Conservation (phyloP, 2,329 filamentous ascomycete species). For the Calonectria leucothoes region DNA sequence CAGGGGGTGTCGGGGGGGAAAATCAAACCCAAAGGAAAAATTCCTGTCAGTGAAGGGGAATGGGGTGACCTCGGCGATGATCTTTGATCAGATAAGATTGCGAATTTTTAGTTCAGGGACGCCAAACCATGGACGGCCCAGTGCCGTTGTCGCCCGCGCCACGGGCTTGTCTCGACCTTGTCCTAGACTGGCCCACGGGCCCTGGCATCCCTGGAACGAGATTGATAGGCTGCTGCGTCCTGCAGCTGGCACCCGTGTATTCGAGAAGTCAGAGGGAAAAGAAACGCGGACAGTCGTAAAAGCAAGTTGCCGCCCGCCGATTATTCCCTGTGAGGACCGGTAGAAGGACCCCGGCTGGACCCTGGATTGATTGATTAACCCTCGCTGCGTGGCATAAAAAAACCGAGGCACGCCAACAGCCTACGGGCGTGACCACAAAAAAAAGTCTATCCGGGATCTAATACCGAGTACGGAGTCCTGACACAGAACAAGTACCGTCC, state of each 20-base stretch:
- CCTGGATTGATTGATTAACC: background rate
- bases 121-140: slow-evolving; percentile 7
- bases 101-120: slow-evolving; percentile 18
- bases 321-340: background rate
- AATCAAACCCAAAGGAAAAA: background rate
- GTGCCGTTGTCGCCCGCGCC: slow-evolving; percentile 11
- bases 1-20: slow-evolving; percentile 10
- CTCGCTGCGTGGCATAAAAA: background rate
- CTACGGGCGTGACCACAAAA: background rate
- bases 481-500: background rate
- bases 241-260: background rate
- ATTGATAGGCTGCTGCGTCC: background rate
- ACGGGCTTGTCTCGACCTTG: background rate
- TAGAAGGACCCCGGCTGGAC: background rate
- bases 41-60: slow-evolving; percentile 6
- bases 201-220: slow-evolving; percentile 5
- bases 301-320: background rate
- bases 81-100: slow-evolving; percentile 42
- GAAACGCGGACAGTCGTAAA: background rate
- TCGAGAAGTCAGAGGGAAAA: slow-evolving; percentile 2
- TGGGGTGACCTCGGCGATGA: slow-evolving; percentile 51
- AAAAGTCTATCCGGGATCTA: slow-evolving; percentile 2
- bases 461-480: background rate
- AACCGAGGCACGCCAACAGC: background rate
- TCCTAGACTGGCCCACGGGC: slow-evolving; percentile 2